These are phyloP conservation scores for Radiomyces spectabilis DNA, from an alignment of 192 early-diverging fungal species.

Conservation along the genomic window DNA sequence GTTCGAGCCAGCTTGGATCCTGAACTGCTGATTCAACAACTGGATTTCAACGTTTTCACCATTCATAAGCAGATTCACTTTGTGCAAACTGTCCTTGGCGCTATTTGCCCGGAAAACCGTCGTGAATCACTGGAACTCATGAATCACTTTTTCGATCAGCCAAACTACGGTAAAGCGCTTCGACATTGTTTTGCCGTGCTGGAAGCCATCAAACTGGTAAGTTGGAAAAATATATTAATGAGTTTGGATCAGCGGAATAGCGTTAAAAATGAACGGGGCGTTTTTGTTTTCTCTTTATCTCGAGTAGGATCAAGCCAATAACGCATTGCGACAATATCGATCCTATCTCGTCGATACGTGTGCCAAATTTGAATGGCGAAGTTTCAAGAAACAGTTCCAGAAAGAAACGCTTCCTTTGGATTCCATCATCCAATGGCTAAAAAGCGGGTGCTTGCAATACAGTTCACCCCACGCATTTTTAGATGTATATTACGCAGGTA, in stretches of 20 bases:
- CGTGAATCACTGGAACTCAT: conserved; percentile 57
- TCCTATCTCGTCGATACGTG: conserved; percentile 33
- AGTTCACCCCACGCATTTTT: conserved; percentile 19
- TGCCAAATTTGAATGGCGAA: conserved; percentile 33
- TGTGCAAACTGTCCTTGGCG: conserved; percentile 51
- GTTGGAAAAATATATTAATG: neutral
- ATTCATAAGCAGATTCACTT: conserved; percentile 48
- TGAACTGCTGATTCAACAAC: conserved; percentile 50
- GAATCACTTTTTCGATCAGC: conserved; percentile 44
- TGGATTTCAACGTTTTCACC: conserved; percentile 61
- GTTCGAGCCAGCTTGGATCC: conserved; percentile 53
- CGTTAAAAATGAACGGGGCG: neutral
- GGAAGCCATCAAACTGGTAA: conserved; percentile 48
- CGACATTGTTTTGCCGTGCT: conserved; percentile 68
- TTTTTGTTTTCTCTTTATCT: too few species aligned
- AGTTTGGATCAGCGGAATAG: neutral
- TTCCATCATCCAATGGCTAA: conserved; percentile 26
- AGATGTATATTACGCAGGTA: conserved; percentile 6
- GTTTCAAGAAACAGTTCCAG: conserved; percentile 26
- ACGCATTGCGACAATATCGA: conserved; percentile 24
- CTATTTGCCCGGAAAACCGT: conserved; percentile 38
- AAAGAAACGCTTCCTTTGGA: conserved; percentile 16
- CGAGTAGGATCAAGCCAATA: conserved; percentile 34
- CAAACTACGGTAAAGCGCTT: conserved; percentile 52
- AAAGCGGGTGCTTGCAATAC: conserved; percentile 24